Conservation (phyloP, 2,329 filamentous ascomycete species). For the Fusarium brevicatenulatum region DNA sequence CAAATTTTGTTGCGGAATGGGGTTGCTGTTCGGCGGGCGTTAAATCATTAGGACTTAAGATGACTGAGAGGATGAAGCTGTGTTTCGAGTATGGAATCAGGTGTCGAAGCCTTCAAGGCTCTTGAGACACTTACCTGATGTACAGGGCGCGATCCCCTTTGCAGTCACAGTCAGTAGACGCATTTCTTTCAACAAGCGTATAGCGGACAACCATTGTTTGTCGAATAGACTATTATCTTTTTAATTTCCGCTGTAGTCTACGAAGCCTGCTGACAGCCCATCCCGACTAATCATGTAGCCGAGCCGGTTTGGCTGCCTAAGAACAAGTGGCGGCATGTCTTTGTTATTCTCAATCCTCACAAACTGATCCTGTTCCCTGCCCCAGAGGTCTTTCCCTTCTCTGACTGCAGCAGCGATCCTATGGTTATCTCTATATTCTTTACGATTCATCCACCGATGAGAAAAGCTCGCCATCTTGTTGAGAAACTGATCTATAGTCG, state of each 20-base stretch:
- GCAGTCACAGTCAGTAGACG: not conserved
- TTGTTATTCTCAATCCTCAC: conserved; percentile 59
- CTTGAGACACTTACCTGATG: not conserved
- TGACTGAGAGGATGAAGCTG: not conserved
- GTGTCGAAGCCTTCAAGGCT: not conserved
- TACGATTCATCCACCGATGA: conserved; percentile 62
- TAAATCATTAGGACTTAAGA: no score
- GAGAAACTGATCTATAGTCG: conserved; percentile 63
- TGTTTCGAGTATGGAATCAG: not conserved
- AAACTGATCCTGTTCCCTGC: conserved; percentile 59
- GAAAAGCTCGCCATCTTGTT: conserved; percentile 67
- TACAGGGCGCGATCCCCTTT: not conserved
- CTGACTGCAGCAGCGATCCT: conserved; percentile 63
- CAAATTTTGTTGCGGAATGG: no score
- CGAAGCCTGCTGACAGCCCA: conserved; percentile 59
- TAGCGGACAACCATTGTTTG: no score
- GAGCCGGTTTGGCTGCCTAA: conserved; percentile 52
- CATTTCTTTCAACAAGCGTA: not conserved
- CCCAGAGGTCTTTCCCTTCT: conserved; percentile 65
- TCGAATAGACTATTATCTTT: no score
- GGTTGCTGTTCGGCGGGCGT: no score
- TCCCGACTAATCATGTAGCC: conserved; percentile 58
- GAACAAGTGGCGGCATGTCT: conserved; percentile 63
- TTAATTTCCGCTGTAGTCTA: conserved; percentile 50
- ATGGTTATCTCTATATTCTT: conserved; percentile 58